Base-by-base conservation (phyloP, 2,329 filamentous ascomycete genomes). In the Colletotrichum cordylinicola region DNA sequence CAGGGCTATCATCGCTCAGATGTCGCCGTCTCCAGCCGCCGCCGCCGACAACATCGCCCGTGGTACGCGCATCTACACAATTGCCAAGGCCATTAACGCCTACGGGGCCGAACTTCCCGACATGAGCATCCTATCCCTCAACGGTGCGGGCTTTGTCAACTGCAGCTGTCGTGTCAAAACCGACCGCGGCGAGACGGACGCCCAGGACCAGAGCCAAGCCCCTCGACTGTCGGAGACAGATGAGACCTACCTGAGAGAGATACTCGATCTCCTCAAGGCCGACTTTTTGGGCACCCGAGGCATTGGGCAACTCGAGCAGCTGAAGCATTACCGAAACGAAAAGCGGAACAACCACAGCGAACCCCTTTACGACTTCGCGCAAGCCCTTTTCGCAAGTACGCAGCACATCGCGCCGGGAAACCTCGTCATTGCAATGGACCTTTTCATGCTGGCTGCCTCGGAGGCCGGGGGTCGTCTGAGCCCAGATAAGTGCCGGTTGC, bases 161-260 rank as follows among this genome's bases (percentile, higher is more conserved):
- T n/a, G n/a, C n/a, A n/a, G n/a, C 10, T 4, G 6, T n/a, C 43
- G 18, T 48, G 18, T 48, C 18, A 21, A 9, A 21, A 48, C 43
- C 6, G n/a, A 48, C 10, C 6, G 43, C 43, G 18, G 18, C 43
- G 18, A 6, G 10, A 10, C 43, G 43, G 43, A 48, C 9, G 18
- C 21, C 18, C 43, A n/a, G 18, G 6, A 48, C 18, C 39, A 43
- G 0, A 0, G 16, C 8, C 4, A 29, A 4, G 27, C 27, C 29
- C 39, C 56, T 31, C 24, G 24, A n/a, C 29, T 60, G 10, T 12
- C 56, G 9, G 58, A 5, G 7, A n/a, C 29, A 12, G 58, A 61
- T 2, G 18, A 33, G 15, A 10, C 18, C 9, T 4, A 21, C 4
- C 58, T 61, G 9, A 12, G 7, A 61, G 16, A 61, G 29, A 31